These are phyloP conservation scores for Aciculosporium take DNA, from an alignment of 2,329 filamentous ascomycete genomes.

Conservation along the genomic window DNA sequence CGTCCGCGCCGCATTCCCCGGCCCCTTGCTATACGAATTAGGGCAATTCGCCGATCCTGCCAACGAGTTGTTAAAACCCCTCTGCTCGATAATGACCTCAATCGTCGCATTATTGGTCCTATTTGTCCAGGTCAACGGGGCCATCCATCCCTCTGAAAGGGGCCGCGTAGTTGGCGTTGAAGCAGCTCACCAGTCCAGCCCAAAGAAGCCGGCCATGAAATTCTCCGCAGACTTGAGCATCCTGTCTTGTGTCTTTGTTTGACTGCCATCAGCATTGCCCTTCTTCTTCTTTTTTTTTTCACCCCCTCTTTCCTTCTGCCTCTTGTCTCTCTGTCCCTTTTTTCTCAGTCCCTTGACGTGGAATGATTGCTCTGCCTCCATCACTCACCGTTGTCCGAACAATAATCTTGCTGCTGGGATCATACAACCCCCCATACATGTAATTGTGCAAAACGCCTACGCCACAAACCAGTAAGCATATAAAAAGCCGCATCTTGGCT, in stretches of 20 bases:
- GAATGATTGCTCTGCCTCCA: no score
- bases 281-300: neutral
- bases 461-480: neutral
- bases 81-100: conserved; percentile 54
- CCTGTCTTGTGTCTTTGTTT: conserved; percentile 49
- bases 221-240: conserved; percentile 69
- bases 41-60: conserved; percentile 54
- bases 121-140: conserved; percentile 10
- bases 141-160: neutral
- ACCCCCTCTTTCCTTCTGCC: no score
- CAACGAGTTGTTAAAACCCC: conserved; percentile 54
- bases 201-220: conserved; percentile 68
- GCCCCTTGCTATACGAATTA: conserved; percentile 38
- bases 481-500: neutral
- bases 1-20: conserved; percentile 37
- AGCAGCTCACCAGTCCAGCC: conserved; percentile 49
- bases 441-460: conserved; percentile 55
- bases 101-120: conserved; percentile 56
- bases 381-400: conserved; percentile 47
- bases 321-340: no score
- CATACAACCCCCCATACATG: conserved; percentile 57
- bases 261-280: conserved; percentile 6
- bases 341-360: no score
- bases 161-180: no score
- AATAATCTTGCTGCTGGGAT: conserved; percentile 58